These are phyloP conservation scores for Tilletia setariae DNA, from an alignment of 1,284 basidiomycete genomes.

Conservation along the genomic window DNA sequence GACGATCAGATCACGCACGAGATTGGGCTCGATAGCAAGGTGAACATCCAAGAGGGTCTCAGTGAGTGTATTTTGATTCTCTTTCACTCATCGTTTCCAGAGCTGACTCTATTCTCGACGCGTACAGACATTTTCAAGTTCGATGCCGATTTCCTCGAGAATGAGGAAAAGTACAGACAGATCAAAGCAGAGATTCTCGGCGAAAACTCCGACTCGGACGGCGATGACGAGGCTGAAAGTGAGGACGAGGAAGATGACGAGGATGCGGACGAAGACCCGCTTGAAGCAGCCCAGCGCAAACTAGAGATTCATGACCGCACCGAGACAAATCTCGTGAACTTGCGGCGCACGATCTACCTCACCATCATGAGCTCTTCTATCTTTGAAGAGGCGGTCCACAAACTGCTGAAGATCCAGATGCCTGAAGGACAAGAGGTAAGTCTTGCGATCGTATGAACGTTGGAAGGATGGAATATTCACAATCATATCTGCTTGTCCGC, in stretches of 20 bases:
- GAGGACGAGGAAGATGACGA: constrained; percentile 60
- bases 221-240: constrained; percentile 24
- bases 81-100: background rate
- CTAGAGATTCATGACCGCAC: constrained; percentile 88
- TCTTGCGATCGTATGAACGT: constrained; percentile 16
- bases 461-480: background rate
- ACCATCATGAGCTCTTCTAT: constrained; percentile 76
- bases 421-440: constrained; percentile 85
- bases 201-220: constrained; percentile 38
- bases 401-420: constrained; percentile 87
- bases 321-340: constrained; percentile 90
- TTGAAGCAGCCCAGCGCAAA: constrained; percentile 53
- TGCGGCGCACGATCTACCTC: constrained; percentile 88
- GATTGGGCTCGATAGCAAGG: constrained; percentile 83
- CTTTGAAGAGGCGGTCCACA: constrained; percentile 98
- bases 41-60: constrained; percentile 87
- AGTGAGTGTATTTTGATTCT: constrained; percentile 60
- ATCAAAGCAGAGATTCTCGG: constrained; percentile 95
- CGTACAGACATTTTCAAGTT: constrained; percentile 85
- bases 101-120: background rate
- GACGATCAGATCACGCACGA: constrained; percentile 89
- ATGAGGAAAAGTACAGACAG: constrained; percentile 86
- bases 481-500: too few relatives aligned
- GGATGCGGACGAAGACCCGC: constrained; percentile 64
- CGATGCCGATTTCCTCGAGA: constrained; percentile 81